A percentile compares a stretch with the other conserved stretches of the same genome.
Conservation (phyloP, 2,329 filamentous ascomycete species). For the Neopestalotiopsis rosae region DNA sequence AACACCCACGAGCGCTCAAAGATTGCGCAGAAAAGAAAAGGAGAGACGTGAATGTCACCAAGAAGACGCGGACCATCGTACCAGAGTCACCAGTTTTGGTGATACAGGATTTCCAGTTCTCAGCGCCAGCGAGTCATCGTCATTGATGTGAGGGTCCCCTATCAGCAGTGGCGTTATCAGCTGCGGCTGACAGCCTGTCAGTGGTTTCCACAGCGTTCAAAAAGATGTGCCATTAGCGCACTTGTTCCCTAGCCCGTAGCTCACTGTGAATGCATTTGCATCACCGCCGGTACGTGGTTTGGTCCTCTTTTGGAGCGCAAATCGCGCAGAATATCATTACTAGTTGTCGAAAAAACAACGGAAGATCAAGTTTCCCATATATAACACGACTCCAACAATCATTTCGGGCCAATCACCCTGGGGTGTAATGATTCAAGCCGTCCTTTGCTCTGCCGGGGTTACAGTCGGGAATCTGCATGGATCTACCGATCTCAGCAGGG, state of each 20-base stretch:
- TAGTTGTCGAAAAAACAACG: no score
- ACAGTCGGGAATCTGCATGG: slow-evolving; percentile 12
- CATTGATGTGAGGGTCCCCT: not conserved
- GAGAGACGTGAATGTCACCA: not conserved
- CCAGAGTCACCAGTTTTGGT: not conserved
- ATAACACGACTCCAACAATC: no score
- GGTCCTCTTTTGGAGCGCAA: not conserved
- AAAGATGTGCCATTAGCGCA: not conserved
- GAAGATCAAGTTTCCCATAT: no score
- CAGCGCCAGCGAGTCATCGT: not conserved
- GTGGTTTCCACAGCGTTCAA: not conserved
- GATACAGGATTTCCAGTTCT: not conserved
- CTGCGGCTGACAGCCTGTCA: not conserved
- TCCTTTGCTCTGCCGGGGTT: not conserved
- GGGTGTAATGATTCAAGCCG: not conserved
- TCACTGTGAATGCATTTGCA: not conserved
- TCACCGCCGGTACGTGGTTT: not conserved
- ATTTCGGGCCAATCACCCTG: no score
- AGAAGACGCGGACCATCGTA: not conserved
- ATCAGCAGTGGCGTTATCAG: slow-evolving; percentile 1
- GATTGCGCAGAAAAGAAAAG: not conserved
- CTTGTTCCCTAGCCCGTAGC: not conserved
- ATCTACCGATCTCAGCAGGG: slow-evolving; percentile 16
- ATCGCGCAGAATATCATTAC: no score
- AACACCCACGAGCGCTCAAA: not conserved